Evolutionary conservation across 495 filamentous ascomycete genomes (phyloP), one percentile per base, ranked within the genome.

Genomic region (Aspergillus incahuasiensis): DNA sequence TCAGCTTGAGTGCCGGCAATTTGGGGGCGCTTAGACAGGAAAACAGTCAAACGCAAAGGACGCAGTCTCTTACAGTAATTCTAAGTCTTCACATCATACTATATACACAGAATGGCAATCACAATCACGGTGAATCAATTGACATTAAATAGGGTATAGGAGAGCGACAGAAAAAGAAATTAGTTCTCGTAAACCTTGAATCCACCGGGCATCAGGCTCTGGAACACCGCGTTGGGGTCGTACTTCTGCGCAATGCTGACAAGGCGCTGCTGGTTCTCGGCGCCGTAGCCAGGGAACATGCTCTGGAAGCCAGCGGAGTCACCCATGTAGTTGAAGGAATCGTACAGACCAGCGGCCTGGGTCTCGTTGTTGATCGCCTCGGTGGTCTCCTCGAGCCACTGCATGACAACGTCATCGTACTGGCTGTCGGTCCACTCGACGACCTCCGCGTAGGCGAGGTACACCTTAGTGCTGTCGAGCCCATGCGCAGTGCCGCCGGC

Each of bases 401-500:
- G 16, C 12, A 58, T 60, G 12, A 72, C 69, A 18, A 67, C 60
- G 0, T 66, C 59, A 40, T 70, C 66, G 25, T 70, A 72, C 2
- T 56, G 62, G 1, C 61, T 62, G 8, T 64, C 68, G 15, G 68
- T 68, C 70, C 70, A 70, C 56, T 73, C 68, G 15, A 73, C 70
- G 12, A 73, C 70, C 48, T 72, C 69, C 1, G 70, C 70, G 52
- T 69, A 70, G 59, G 68, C 70, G 20, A 73, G 63, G 47, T 73
- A 73, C 43, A 68, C 54, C 63, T 68, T 48, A 13, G 61, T 60
- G 3, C 65, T 46, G 48, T 74, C 59, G 13, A 78, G 66, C 0
- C 78, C 78, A 6, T 79, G 63, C 12, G 73, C 66, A 48, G 79
- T 80, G 40, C 70, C 70, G 32, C 67, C 72, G 16, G 59, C 59